These are phyloP conservation scores for Penicillium robsamsonii DNA, from an alignment of 495 filamentous ascomycete species.

Conservation along the genomic window DNA sequence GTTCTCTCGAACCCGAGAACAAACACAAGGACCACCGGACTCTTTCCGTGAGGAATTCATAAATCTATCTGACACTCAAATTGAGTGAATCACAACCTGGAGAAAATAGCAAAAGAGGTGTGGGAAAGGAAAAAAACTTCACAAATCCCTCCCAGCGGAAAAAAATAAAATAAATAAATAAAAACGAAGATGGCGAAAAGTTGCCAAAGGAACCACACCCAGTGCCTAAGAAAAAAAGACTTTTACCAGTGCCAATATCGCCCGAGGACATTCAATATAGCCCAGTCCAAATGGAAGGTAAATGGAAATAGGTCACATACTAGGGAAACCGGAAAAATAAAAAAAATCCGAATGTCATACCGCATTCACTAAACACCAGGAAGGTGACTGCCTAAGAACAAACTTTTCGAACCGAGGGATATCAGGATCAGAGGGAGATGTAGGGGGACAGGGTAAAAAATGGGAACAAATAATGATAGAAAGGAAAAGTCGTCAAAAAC, in stretches of 20 bases:
- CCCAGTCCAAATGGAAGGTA: conserved; percentile 2
- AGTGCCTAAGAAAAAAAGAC: conserved; percentile 20
- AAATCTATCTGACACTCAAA: conserved; percentile 44
- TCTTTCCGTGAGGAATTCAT: conserved; percentile 35
- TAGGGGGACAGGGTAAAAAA: conserved; percentile 28
- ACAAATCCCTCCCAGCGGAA: conserved; percentile 34
- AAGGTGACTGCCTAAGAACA: conserved; percentile 41
- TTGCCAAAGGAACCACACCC: conserved; percentile 16
- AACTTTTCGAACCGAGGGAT: conserved; percentile 53
- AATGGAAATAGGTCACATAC: conserved; percentile 12
- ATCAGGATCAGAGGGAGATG: conserved; percentile 45
- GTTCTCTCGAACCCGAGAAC: conserved; percentile 5
- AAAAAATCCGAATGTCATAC: conserved; percentile 34
- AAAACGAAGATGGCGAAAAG: conserved; percentile 3
- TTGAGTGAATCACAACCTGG: conserved; percentile 13
- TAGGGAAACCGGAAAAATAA: conserved; percentile 16
- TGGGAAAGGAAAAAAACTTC: conserved; percentile 18
- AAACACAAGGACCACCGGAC: conserved; percentile 1
- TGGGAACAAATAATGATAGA: conserved; percentile 20
- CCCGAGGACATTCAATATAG: conserved; percentile 1
- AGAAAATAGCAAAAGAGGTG: conserved; percentile 4
- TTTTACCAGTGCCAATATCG: conserved; percentile 24
- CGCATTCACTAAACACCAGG: conserved; percentile 38
- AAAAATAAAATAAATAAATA: conserved; percentile 14
- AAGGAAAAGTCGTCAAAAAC: conserved; percentile 46